Evolutionary conservation across 768 basidiomycete species (phyloP).

Genomic region (Scleroderma bovista): DNA sequence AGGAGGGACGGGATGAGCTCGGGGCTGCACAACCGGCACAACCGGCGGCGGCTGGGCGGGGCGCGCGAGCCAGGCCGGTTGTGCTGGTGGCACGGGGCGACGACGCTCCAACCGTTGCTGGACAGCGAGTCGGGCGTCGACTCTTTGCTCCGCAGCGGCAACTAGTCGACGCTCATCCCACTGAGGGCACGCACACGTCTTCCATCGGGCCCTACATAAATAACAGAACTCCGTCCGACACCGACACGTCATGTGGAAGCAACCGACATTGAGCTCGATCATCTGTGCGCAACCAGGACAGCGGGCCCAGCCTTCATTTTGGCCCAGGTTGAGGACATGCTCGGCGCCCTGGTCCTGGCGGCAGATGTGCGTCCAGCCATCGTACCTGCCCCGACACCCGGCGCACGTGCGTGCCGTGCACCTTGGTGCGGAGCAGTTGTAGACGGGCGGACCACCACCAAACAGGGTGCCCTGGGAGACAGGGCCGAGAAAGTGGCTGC

Average conservation of each 20-base stretch:
- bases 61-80: background rate
- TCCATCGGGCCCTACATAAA: conserved; percentile 54
- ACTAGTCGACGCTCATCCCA: conserved; percentile 52
- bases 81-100: background rate
- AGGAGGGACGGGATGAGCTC: background rate
- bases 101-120: conserved; percentile 26
- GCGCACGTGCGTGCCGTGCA: conserved; percentile 22
- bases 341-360: conserved; percentile 17
- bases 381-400: conserved; percentile 19
- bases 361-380: conserved; percentile 22
- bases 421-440: conserved; percentile 13
- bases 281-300: conserved; percentile 36
- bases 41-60: background rate
- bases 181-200: conserved; percentile 55
- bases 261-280: conserved; percentile 34
- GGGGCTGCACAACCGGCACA: background rate
- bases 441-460: conserved; percentile 6
- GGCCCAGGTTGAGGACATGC: conserved; percentile 24
- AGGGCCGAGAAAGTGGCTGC: conserved; percentile 34
- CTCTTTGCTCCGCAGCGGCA: conserved; percentile 40
- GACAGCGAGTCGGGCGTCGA: conserved; percentile 35
- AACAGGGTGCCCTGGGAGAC: conserved; percentile 20
- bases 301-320: conserved; percentile 29
- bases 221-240: conserved; percentile 39
- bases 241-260: conserved; percentile 38